These are phyloP conservation scores for Colletotrichum musicola DNA, from an alignment of 2,329 filamentous ascomycete genomes.

Conservation along the genomic window DNA sequence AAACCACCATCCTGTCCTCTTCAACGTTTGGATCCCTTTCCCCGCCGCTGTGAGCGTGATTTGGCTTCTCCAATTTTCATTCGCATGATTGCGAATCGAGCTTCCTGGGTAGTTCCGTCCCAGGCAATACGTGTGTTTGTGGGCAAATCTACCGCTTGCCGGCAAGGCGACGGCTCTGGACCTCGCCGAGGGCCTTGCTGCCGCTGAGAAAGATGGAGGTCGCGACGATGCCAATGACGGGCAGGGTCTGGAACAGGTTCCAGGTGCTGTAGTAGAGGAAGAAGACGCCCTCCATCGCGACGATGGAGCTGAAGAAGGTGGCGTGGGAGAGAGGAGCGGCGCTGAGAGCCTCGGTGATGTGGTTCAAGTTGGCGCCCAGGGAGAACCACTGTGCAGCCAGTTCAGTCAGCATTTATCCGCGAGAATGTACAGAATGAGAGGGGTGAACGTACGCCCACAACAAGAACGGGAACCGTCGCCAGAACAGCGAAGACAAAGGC, in stretches of 20 bases:
- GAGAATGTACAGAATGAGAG: not conserved
- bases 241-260: slow-evolving; percentile 92
- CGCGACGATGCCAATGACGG: slow-evolving; percentile 76
- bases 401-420: slow-evolving; percentile 39
- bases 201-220: slow-evolving; percentile 86
- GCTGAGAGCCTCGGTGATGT: slow-evolving; percentile 80
- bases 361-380: slow-evolving; percentile 85
- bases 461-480: slow-evolving; percentile 79
- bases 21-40: not conserved
- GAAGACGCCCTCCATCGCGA: slow-evolving; percentile 91
- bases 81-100: not conserved
- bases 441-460: slow-evolving; percentile 71
- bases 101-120: not conserved
- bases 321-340: slow-evolving; percentile 84
- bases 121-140: not conserved
- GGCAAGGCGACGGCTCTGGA: slow-evolving; percentile 86
- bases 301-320: slow-evolving; percentile 87
- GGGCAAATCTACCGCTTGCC: slow-evolving; percentile 67
- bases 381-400: slow-evolving; percentile 74
- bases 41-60: not conserved
- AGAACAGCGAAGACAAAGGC: slow-evolving; percentile 81
- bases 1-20: not conserved
- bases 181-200: slow-evolving; percentile 90
- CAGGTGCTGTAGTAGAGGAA: slow-evolving; percentile 93
- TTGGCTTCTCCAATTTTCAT: not conserved